Evolutionary conservation across 768 basidiomycete species (phyloP), one percentile per base, ranked within the genome.

Genomic region (Paxillus ammoniavirescens): DNA sequence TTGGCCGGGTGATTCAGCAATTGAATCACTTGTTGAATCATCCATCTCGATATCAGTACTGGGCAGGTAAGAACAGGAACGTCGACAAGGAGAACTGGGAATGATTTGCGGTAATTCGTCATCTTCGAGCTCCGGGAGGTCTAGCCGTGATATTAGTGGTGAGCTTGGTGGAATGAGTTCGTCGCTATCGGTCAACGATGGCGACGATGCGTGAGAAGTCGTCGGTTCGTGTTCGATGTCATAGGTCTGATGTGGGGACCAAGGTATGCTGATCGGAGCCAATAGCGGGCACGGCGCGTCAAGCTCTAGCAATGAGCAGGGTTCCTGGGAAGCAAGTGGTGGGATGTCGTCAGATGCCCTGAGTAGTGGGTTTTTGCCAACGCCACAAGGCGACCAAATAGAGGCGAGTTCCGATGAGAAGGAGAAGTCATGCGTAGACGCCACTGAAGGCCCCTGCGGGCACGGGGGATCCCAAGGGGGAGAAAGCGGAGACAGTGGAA

Each of bases 401-500:
- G 61, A 8, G 54, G 42, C 15, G 52, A 52, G 28, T 28, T 64
- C 62, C 9, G 57, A 37, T 26, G 56, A 57, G 26, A 56, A 41
- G 7, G 47, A 50, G n/a, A 59, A 59, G 28, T 65, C 63, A 4
- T 58, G 55, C 31, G 60, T 18, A 8, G 59, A 52, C 6, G 54
- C 42, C 40, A 64, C 51, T 5, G 58, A 49, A n/a, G 61, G 52
- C 2, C 46, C 46, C 14, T 46, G 54, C 1, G 64, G 42, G 38
- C 53, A 43, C 1, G 61, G 49, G 5, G 63, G 45, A 17, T 58
- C 62, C 73, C 69, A 72, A 30, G 61, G 64, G 43, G 73, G 73
- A 14, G 73, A 74, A 30, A 74, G 59, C 4, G 73, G 73, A 4
- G 74, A 72, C 8, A 73, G 62, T 9, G 64, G 65, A 9, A 58